Evolutionary conservation across 192 early-diverging fungal genomes (phyloP).

Genomic region (Diversispora epigaea): DNA sequence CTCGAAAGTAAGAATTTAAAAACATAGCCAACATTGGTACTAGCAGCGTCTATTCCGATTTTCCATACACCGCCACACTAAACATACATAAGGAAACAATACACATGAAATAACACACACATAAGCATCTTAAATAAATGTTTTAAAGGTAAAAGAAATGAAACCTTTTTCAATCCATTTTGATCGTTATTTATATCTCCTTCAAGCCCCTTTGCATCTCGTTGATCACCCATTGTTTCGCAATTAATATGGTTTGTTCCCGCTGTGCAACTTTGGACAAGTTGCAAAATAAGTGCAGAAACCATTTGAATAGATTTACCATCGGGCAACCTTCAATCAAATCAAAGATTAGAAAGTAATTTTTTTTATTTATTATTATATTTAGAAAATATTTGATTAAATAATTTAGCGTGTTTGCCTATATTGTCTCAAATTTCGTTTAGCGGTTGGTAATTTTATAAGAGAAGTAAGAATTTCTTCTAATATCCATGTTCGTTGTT

Average conservation of each 20-base stretch:
- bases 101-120: not conserved
- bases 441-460: conserved; percentile 57
- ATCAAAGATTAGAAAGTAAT: not conserved
- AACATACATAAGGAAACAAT: not conserved
- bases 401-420: conserved; percentile 4
- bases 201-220: not conserved
- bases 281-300: conserved; percentile 68
- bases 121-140: not conserved
- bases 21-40: conserved; percentile 55
- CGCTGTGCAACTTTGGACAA: conserved; percentile 60
- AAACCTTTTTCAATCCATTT: conserved; percentile 21
- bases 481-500: conserved; percentile 76
- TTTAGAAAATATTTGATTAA: not conserved
- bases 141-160: conserved; percentile 34
- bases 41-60: conserved; percentile 52
- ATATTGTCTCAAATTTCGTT: conserved; percentile 31
- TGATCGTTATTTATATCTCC: not conserved
- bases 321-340: conserved; percentile 42
- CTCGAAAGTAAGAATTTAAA: conserved; percentile 63
- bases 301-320: conserved; percentile 71
- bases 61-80: conserved; percentile 37
- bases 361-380: not conserved
- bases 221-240: conserved; percentile 8
- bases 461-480: conserved; percentile 82
- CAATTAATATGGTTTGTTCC: conserved; percentile 5